Base-by-base conservation (phyloP, 441 rosid species). In the Theobroma grandiflorum region DNA sequence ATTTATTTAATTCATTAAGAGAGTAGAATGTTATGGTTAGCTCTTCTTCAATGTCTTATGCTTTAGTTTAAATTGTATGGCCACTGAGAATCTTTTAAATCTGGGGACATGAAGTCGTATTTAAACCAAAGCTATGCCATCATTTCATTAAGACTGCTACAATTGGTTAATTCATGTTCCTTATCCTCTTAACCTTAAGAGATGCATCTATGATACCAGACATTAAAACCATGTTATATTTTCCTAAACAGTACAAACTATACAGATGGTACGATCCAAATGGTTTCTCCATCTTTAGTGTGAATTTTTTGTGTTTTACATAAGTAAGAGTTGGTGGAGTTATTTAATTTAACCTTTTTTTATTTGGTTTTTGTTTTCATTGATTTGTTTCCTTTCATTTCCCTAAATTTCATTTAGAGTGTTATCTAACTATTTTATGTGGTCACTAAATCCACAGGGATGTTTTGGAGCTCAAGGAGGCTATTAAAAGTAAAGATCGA, bases 381-480 rank as follows among this genome's bases (percentile, higher is more conserved):
- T 58, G 43, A 22, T 31, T 57, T 78, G 40, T 42, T 58, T 58
- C 62, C 26, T 35, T 71, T 70, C 2, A 9, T 58, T 42, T 74
- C 55, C 40, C 14, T 0, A 22, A 58, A 57, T 40, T 74, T 74
- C 26, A 74, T 74, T 8, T 22, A 38, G 49, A 66, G 4, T 38
- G 53, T 67, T 77, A 53, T 76, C n/a, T 76, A 18, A 78, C 79
- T 77, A 33, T 42, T 43, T 78, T 35, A 40, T 71, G 22, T 59
- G 63, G 49, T 53, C 62, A 37, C 52, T 62, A 63, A 38, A 59
- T 43, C 37, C 52, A 78, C 94, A 95, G 98, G 88, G 97, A 92
- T 80, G 93, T 90, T 79, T 85, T 91, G 82, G 96, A 92, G 87
- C 90, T 97, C 49, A 85, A 82, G 42, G 98, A 97, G 88, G 97